Conservation (phyloP, 2,329 filamentous ascomycete genomes). For the Xylariaceae sp. region DNA sequence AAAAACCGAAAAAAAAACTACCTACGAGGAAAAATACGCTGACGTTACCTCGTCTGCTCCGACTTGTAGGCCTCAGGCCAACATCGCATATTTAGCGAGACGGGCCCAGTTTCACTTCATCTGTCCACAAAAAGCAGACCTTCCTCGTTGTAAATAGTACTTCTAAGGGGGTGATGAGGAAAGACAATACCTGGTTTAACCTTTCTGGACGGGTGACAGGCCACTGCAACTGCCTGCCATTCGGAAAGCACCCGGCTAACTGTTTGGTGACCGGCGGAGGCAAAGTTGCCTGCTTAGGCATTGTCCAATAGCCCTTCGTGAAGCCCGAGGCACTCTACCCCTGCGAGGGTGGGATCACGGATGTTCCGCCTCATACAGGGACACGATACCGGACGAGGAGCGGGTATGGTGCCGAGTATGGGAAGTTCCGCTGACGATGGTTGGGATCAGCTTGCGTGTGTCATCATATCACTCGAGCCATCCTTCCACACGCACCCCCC, state of each 20-base stretch:
- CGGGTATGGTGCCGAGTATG: too few species aligned
- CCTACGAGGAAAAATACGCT: too few species aligned
- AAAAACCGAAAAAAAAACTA: background rate
- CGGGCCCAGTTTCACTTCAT: too few species aligned
- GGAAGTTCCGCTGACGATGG: conserved; percentile 10
- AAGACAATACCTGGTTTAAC: conserved; percentile 9
- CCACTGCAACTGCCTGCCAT: conserved; percentile 15
- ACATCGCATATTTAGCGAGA: too few species aligned
- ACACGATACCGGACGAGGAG: too few species aligned
- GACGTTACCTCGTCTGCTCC: background rate
- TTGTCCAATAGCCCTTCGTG: conserved; percentile 9
- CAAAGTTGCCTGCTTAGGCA: conserved; percentile 1
- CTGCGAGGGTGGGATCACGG: conserved; percentile 17
- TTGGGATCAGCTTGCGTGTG: conserved; percentile 13
- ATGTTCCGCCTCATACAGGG: conserved; percentile 15
- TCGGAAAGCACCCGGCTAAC: conserved; percentile 13
- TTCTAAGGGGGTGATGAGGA: conserved; percentile 11
- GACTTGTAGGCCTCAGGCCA: too few species aligned
- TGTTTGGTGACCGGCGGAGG: conserved; percentile 10
- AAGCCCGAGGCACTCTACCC: conserved; percentile 9
- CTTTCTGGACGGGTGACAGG: conserved; percentile 7
- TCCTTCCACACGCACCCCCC: conserved; percentile 5
- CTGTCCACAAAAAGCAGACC: too few species aligned
- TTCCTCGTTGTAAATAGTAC: too few species aligned
- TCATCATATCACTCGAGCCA: conserved; percentile 13